Conservation (phyloP, 148 eudicot species). For the Persicaria tinctoria region DNA sequence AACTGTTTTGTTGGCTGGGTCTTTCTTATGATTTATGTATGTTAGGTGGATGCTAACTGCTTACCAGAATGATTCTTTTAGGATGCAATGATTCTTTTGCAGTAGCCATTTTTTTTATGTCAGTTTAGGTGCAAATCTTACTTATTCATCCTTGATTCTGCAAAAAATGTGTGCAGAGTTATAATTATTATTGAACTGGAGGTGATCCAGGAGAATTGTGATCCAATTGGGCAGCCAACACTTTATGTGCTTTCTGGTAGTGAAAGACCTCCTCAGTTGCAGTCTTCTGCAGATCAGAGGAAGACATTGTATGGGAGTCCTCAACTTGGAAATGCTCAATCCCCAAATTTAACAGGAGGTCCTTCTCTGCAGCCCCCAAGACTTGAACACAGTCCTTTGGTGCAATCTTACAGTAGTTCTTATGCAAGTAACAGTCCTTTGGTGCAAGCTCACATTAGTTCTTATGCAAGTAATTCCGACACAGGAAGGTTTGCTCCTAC, state of each 20-base stretch:
- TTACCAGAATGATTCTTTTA: too few relatives aligned
- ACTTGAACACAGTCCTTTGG: slow-evolving; percentile 11
- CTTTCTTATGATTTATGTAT: too few relatives aligned
- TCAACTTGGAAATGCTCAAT: slow-evolving; percentile 29
- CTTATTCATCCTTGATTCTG: slow-evolving; percentile 3
- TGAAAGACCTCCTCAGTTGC: slow-evolving; percentile 33
- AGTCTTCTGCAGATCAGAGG: slow-evolving; percentile 37
- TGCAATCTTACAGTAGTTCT: not conserved
- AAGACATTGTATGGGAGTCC: slow-evolving; percentile 24
- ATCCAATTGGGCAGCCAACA: slow-evolving; percentile 64
- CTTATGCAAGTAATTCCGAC: slow-evolving; percentile 30
- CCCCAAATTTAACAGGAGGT: slow-evolving; percentile 26
- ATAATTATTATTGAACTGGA: slow-evolving; percentile 59
- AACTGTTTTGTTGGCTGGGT: too few relatives aligned
- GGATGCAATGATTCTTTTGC: not conserved
- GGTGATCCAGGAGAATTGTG: slow-evolving; percentile 52
- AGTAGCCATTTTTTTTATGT: not conserved
- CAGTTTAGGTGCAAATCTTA: not conserved
- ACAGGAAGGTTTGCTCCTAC: slow-evolving; percentile 30
- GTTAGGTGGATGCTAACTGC: too few relatives aligned
- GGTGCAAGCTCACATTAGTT: slow-evolving; percentile 32
- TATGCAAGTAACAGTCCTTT: slow-evolving; percentile 24
- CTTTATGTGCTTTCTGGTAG: slow-evolving; percentile 21
- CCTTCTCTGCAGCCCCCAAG: slow-evolving; percentile 28
- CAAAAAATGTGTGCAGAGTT: slow-evolving; percentile 47